Conservation (phyloP, 345 rosid genomes). For the Eutrema heterophyllum region DNA sequence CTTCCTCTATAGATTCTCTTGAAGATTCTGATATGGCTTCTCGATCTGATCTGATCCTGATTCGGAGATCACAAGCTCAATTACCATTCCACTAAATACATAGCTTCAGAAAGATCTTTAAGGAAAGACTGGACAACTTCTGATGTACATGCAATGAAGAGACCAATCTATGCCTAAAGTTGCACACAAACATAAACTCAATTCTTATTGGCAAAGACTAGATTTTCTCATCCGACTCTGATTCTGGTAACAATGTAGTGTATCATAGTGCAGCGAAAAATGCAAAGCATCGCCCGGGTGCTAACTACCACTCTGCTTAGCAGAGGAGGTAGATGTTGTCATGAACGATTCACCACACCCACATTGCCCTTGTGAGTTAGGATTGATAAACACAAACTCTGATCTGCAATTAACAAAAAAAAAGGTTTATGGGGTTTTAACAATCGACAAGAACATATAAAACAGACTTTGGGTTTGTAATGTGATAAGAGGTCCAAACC, state of each 20-base stretch:
- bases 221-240: not conserved
- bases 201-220: not conserved
- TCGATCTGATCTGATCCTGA: not conserved
- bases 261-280: not conserved
- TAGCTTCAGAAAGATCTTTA: too few species aligned
- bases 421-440: not conserved
- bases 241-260: not conserved
- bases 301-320: constrained; percentile 33
- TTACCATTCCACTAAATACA: not conserved
- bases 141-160: too few species aligned
- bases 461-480: not conserved
- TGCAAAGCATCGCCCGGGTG: not conserved
- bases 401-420: constrained; percentile 41
- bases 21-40: constrained; percentile 25
- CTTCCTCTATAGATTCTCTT: constrained; percentile 22
- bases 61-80: constrained; percentile 2
- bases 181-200: not conserved
- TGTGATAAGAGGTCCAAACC: constrained; percentile 34
- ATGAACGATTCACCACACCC: constrained; percentile 96
- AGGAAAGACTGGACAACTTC: too few species aligned
- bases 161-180: not conserved
- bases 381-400: constrained; percentile 80
- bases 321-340: constrained; percentile 44
- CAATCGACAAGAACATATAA: not conserved
- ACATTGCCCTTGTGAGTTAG: constrained; percentile 85